Percentiles rank a stretch among this genome's conserved stretches.
phyloP scores from a whole-genome alignment of 805 yeast species.

The Metschnikowia reukaufii region DNA sequence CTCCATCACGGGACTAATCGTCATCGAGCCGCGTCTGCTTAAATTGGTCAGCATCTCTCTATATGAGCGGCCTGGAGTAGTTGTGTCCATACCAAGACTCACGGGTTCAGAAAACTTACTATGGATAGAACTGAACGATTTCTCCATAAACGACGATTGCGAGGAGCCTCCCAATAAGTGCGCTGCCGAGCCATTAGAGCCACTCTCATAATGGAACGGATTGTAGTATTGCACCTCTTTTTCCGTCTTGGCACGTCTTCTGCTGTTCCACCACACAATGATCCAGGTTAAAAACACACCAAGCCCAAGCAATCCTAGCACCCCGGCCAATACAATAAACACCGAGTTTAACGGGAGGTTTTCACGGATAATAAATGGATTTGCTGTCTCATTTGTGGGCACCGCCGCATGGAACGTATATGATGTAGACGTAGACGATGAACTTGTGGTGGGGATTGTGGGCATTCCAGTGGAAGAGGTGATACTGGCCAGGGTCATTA shows the following conservation, averaged over 20 bases:
- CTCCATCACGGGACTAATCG: slow-evolving; percentile 52
- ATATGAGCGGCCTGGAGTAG: slow-evolving; percentile 31
- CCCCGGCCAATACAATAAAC: slow-evolving; percentile 33
- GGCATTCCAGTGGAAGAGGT: slow-evolving; percentile 12
- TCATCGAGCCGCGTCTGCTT: slow-evolving; percentile 44
- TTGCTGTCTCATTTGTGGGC: slow-evolving; percentile 10
- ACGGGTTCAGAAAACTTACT: slow-evolving; percentile 13
- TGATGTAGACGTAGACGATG: slow-evolving; percentile 8
- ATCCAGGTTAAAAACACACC: slow-evolving; percentile 23
- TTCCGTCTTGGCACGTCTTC: slow-evolving; percentile 29
- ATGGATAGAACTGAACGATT: slow-evolving; percentile 17
- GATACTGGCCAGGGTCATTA: slow-evolving; percentile 2
- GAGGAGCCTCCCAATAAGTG: slow-evolving; percentile 17
- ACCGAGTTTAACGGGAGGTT: slow-evolving; percentile 37
- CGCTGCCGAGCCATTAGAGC: slow-evolving; percentile 12
- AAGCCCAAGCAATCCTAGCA: slow-evolving; percentile 22
- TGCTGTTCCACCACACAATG: slow-evolving; percentile 18
- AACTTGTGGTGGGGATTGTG: slow-evolving; percentile 22
- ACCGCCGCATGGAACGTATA: slow-evolving; percentile 14
- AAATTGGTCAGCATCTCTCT: slow-evolving; percentile 23
- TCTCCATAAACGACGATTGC: slow-evolving; percentile 27
- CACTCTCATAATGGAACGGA: slow-evolving; percentile 12
- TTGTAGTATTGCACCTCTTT: slow-evolving; percentile 32
- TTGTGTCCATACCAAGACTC: slow-evolving; percentile 13
- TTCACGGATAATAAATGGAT: slow-evolving; percentile 24